Percentiles rank a stretch among this genome's conserved stretches.
phyloP scores from a whole-genome alignment of 164 flowering plant genomes.

The Aristolochia fimbriata region DNA sequence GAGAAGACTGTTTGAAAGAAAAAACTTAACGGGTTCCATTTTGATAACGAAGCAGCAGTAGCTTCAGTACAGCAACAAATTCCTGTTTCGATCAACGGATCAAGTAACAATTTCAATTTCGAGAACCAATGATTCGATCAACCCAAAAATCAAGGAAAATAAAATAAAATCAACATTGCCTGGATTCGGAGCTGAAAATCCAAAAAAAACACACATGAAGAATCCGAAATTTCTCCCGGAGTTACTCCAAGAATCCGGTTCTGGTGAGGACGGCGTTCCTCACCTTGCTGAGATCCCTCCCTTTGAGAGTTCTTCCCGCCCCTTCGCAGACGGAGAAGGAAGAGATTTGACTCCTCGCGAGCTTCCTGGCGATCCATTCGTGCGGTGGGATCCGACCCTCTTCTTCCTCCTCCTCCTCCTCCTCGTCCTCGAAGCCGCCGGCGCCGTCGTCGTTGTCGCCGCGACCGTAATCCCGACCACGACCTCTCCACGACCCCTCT shows the following conservation, averaged over 20 bases:
- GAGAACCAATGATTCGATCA: too few species aligned
- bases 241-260: constrained; percentile 71
- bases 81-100: too few species aligned
- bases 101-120: too few species aligned
- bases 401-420: constrained; percentile 32
- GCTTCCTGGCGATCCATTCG: constrained; percentile 65
- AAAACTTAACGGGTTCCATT: background rate
- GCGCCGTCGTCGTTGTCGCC: background rate
- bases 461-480: constrained; percentile 3
- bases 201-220: too few species aligned
- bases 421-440: constrained; percentile 14
- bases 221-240: background rate
- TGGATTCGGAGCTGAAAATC: too few species aligned
- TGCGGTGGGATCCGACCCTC: constrained; percentile 70
- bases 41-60: too few species aligned
- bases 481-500: constrained; percentile 15
- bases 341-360: constrained; percentile 57
- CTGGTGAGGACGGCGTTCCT: constrained; percentile 67
- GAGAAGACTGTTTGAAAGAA: too few species aligned
- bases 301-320: constrained; percentile 80
- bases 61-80: background rate
- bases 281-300: constrained; percentile 74
- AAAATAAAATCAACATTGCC: background rate
- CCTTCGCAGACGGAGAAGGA: constrained; percentile 86
- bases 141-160: background rate